Conservation (phyloP, 495 filamentous ascomycete genomes). For the Xylaria telfairii region DNA sequence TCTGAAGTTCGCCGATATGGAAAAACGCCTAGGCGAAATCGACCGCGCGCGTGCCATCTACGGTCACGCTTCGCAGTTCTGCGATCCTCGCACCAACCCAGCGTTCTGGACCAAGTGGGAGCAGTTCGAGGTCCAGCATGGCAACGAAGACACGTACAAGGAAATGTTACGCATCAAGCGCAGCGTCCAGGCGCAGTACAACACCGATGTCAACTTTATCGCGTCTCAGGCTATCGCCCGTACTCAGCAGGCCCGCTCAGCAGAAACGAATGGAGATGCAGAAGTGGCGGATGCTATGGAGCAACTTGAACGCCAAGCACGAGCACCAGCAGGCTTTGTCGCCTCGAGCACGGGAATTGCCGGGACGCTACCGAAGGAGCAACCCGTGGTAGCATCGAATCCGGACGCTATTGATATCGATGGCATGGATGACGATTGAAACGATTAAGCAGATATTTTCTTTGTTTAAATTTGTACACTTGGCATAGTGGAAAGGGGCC, state of each 20-base stretch:
- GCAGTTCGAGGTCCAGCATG: conserved; percentile 92
- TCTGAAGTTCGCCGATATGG: conserved; percentile 99
- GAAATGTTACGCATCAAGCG: conserved; percentile 98
- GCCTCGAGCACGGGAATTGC: conserved; percentile 81
- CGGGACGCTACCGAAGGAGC: conserved; percentile 63
- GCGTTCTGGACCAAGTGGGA: conserved; percentile 98
- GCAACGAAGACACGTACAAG: conserved; percentile 99
- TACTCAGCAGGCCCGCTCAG: conserved; percentile 66
- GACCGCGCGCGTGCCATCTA: conserved; percentile 95
- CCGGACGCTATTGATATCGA: conserved; percentile 92
- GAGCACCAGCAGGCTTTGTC: conserved; percentile 90
- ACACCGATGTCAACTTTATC: conserved; percentile 98
- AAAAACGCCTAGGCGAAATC: conserved; percentile 93
- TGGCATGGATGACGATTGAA: conserved; percentile 55
- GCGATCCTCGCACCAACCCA: conserved; percentile 88
- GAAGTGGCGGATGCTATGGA: conserved; percentile 86
- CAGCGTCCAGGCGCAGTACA: conserved; percentile 96
- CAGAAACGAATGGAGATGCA: conserved; percentile 54
- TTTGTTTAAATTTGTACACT: conserved; percentile 21
- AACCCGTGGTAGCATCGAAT: conserved; percentile 65
- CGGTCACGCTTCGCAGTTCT: conserved; percentile 95
- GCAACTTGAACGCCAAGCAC: conserved; percentile 84
- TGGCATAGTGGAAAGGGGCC: conserved; percentile 25
- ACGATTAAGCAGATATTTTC: conserved; percentile 22
- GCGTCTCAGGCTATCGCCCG: conserved; percentile 92